Evolutionary conservation across 495 filamentous ascomycete genomes (phyloP).

Genomic region (Margaritispora aquatica): DNA sequence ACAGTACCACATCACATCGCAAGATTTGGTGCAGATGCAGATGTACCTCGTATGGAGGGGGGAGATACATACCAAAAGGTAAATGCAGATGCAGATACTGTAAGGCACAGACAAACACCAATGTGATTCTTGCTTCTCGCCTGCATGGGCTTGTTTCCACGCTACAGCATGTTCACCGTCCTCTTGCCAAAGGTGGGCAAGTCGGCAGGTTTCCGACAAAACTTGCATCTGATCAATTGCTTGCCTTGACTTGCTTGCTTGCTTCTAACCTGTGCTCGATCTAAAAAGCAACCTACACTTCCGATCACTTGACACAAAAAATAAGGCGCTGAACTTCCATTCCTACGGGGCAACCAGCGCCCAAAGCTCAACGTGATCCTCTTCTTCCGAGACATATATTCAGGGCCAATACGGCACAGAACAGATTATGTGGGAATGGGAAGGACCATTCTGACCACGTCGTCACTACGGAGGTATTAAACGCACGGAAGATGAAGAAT

Average conservation of each 20-base stretch:
- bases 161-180: background rate
- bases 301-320: background rate
- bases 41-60: too few relatives aligned
- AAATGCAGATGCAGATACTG: background rate
- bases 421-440: too few relatives aligned
- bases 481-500: background rate
- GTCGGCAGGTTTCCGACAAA: too few relatives aligned
- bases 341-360: background rate
- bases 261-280: background rate
- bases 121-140: background rate
- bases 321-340: background rate
- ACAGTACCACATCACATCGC: background rate
- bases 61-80: too few relatives aligned
- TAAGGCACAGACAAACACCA: background rate
- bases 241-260: background rate
- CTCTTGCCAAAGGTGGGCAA: too few relatives aligned
- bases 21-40: background rate
- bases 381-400: background rate
- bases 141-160: background rate
- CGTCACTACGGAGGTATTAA: background rate
- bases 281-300: background rate
- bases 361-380: background rate
- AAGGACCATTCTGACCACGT: background rate
- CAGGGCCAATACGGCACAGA: background rate
- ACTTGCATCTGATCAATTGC: background rate